A percentile compares a stretch with the other conserved stretches of the same genome.
Evolutionary conservation across 2,329 filamentous ascomycete genomes (phyloP).

Genomic region (Ophioceras dolichostomum): DNA sequence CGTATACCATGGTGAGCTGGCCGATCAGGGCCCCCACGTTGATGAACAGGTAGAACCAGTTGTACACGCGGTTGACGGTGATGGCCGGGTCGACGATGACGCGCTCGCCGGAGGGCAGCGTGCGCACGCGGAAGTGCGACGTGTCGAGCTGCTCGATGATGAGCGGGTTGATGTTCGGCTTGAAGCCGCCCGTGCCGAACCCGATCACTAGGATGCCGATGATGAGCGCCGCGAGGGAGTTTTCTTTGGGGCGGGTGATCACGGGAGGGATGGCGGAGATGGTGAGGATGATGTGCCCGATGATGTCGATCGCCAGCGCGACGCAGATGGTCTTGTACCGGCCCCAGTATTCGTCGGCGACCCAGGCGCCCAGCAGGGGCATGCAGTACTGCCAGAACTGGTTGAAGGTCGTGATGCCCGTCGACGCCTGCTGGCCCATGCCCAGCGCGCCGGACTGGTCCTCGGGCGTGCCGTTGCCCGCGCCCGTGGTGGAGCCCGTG

Average conservation of each 20-base stretch:
- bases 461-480: slow-evolving; percentile 17
- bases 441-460: slow-evolving; percentile 40
- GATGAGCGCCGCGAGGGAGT: slow-evolving; percentile 48
- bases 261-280: slow-evolving; percentile 51
- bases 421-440: slow-evolving; percentile 25
- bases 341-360: slow-evolving; percentile 45
- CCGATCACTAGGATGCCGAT: slow-evolving; percentile 41
- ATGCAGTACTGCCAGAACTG: slow-evolving; percentile 35
- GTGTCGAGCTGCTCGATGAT: slow-evolving; percentile 54
- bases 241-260: slow-evolving; percentile 39
- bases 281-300: slow-evolving; percentile 56
- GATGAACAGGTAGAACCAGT: slow-evolving; percentile 54
- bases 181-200: slow-evolving; percentile 63
- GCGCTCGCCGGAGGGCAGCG: slow-evolving; percentile 41
- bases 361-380: slow-evolving; percentile 23
- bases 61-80: slow-evolving; percentile 51
- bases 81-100: slow-evolving; percentile 54
- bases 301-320: slow-evolving; percentile 46
- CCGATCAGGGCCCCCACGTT: slow-evolving; percentile 44
- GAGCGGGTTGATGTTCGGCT: slow-evolving; percentile 57
- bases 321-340: slow-evolving; percentile 57
- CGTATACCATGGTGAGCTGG: slow-evolving; percentile 47
- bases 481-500: slow-evolving; percentile 39
- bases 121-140: slow-evolving; percentile 40
- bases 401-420: slow-evolving; percentile 24